These are phyloP conservation scores for Teratosphaeriaceae sp. DNA, from an alignment of 2,329 filamentous ascomycete genomes.

Conservation along the genomic window DNA sequence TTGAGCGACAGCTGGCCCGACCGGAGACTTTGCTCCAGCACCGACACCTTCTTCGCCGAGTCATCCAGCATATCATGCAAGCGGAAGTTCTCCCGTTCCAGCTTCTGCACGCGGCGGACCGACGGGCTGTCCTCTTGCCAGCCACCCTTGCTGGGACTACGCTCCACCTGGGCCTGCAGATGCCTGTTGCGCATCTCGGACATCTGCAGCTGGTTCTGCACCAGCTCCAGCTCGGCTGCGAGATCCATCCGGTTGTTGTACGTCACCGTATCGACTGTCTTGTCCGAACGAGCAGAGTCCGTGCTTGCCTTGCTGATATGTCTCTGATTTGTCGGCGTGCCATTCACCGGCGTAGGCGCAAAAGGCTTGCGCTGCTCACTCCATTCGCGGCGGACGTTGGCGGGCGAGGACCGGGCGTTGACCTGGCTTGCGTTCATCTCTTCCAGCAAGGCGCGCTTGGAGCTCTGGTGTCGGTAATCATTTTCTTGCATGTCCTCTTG, in stretches of 20 bases:
- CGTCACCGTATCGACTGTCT: conserved; percentile 73
- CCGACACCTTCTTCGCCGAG: conserved; percentile 84
- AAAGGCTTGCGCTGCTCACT: conserved; percentile 56
- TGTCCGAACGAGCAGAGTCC: conserved; percentile 78
- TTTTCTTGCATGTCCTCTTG: conserved; percentile 64
- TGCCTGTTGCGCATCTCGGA: conserved; percentile 94
- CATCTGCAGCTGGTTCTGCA: conserved; percentile 91
- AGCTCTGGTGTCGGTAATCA: conserved; percentile 53
- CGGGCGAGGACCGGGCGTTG: conserved; percentile 64
- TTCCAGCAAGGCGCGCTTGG: conserved; percentile 70
- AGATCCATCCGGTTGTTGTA: conserved; percentile 88
- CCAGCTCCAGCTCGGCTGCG: conserved; percentile 80
- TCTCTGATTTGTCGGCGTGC: conserved; percentile 67
- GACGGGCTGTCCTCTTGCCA: conserved; percentile 72
- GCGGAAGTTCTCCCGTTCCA: conserved; percentile 85
- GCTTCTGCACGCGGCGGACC: conserved; percentile 73
- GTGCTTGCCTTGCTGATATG: conserved; percentile 59
- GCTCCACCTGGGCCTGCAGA: conserved; percentile 78
- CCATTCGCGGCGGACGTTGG: conserved; percentile 57
- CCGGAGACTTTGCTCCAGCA: conserved; percentile 77
- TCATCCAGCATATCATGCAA: conserved; percentile 94
- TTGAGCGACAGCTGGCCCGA: conserved; percentile 82
- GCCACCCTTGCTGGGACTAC: conserved; percentile 52
- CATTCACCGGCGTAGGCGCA: conserved; percentile 51
- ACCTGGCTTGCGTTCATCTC: conserved; percentile 83